These are phyloP conservation scores for Coemansia sp. DNA, from an alignment of 192 early-diverging fungal species.

Conservation along the genomic window DNA sequence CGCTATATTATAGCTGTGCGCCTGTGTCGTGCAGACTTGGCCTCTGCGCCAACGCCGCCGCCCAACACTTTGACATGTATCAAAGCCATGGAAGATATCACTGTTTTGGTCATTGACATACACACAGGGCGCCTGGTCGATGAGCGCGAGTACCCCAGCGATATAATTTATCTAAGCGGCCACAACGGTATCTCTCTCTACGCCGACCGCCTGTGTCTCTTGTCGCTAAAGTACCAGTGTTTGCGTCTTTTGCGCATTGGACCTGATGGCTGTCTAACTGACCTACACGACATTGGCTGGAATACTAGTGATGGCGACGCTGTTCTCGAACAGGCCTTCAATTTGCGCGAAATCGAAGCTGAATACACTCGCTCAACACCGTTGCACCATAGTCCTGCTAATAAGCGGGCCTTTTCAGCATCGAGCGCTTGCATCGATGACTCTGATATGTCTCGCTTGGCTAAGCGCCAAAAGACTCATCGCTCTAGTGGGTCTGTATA, in stretches of 20 bases:
- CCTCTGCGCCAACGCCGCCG: not conserved
- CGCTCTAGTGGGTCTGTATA: not conserved
- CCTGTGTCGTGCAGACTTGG: slow-evolving; percentile 20
- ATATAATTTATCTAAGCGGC: slow-evolving; percentile 48
- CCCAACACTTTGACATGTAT: slow-evolving; percentile 41
- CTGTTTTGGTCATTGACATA: slow-evolving; percentile 40
- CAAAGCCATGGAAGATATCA: slow-evolving; percentile 46
- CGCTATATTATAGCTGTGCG: slow-evolving; percentile 39
- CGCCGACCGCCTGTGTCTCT: slow-evolving; percentile 44
- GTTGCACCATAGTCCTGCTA: not conserved
- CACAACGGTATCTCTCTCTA: slow-evolving; percentile 48
- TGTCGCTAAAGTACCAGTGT: slow-evolving; percentile 56
- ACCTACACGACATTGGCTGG: slow-evolving; percentile 55
- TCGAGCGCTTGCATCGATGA: slow-evolving; percentile 32
- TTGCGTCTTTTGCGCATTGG: slow-evolving; percentile 41
- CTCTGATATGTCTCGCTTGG: slow-evolving; percentile 8
- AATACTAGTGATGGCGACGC: slow-evolving; percentile 47
- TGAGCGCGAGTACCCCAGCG: slow-evolving; percentile 39
- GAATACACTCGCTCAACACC: not conserved
- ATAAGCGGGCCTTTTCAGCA: not conserved
- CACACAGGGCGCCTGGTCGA: slow-evolving; percentile 34
- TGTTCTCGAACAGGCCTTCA: slow-evolving; percentile 33
- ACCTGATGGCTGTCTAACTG: slow-evolving; percentile 25
- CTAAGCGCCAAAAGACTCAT: slow-evolving; percentile 21
- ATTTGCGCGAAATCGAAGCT: slow-evolving; percentile 22